Percentiles rank a stretch among this genome's conserved stretches.
These are phyloP conservation scores for Ustilago esculenta DNA, from an alignment of 1,284 basidiomycete genomes.

Conservation along the genomic window DNA sequence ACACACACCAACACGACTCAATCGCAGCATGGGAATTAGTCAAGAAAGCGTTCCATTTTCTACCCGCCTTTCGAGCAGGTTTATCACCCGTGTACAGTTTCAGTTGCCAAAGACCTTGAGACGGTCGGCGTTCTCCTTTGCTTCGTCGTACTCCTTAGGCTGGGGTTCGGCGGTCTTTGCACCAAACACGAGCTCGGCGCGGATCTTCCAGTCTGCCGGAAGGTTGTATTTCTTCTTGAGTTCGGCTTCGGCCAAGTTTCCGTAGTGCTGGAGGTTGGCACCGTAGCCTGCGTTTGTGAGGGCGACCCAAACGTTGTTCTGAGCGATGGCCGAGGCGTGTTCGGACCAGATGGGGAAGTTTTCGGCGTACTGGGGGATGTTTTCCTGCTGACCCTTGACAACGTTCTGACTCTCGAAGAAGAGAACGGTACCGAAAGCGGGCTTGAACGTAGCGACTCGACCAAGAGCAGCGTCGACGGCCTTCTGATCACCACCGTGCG, in stretches of 20 bases:
- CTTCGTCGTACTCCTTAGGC: constrained; percentile 30
- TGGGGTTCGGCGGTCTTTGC: constrained; percentile 21
- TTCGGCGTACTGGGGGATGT: constrained; percentile 67
- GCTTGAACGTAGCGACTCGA: constrained; percentile 66
- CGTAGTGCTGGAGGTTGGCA: constrained; percentile 68
- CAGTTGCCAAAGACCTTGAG: constrained; percentile 31
- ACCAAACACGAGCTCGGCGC: constrained; percentile 70
- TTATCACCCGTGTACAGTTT: too few relatives aligned
- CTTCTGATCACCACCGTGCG: constrained; percentile 31
- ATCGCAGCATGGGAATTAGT: too few relatives aligned
- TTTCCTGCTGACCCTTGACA: constrained; percentile 63
- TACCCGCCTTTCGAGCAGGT: too few relatives aligned
- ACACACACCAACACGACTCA: too few relatives aligned
- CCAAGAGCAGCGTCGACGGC: constrained; percentile 37
- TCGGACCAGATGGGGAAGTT: constrained; percentile 66
- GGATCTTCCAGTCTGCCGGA: constrained; percentile 67
- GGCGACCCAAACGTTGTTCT: constrained; percentile 69
- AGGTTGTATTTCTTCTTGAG: constrained; percentile 66
- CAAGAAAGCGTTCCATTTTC: too few relatives aligned
- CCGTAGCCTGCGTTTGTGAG: constrained; percentile 70
- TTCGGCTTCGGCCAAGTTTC: constrained; percentile 45
- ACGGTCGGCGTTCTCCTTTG: constrained; percentile 20
- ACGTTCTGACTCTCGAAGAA: constrained; percentile 66
- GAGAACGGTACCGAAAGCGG: constrained; percentile 69
- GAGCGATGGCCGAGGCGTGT: constrained; percentile 65